Percentiles rank a stretch among this genome's conserved stretches.
phyloP scores from a whole-genome alignment of 306 rosid species.

The Castanea crenata region DNA sequence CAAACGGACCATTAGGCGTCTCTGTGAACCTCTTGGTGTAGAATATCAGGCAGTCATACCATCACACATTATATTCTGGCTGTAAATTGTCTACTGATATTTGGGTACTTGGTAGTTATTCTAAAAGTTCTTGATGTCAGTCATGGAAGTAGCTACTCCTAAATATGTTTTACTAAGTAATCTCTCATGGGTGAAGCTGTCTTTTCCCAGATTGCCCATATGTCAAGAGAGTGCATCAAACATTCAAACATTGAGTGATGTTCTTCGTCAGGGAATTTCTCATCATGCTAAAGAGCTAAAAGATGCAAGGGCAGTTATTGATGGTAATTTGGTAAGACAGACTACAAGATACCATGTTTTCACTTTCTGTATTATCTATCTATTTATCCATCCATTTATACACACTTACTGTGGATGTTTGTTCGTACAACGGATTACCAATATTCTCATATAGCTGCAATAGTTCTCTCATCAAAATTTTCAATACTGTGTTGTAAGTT shows the following conservation, averaged over 20 bases:
- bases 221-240: conserved; percentile 51
- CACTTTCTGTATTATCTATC: no score
- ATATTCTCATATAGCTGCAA: conserved; percentile 2
- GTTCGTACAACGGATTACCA: background rate
- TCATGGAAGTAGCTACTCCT: background rate
- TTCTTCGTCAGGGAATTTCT: conserved; percentile 62
- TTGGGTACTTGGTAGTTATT: background rate
- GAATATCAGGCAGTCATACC: background rate
- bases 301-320: conserved; percentile 63
- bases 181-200: conserved; percentile 18
- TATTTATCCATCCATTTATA: background rate
- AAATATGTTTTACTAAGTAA: background rate
- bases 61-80: background rate
- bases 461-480: background rate
- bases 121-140: background rate
- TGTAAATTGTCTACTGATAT: background rate
- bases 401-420: background rate
- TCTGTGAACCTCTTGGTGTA: background rate
- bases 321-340: conserved; percentile 72
- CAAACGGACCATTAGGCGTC: background rate
- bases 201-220: conserved; percentile 65
- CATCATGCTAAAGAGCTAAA: conserved; percentile 67
- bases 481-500: background rate
- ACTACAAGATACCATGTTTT: background rate
- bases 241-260: conserved; percentile 49